Conservation (phyloP, 2,329 filamentous ascomycete genomes). For the Aspergillus sp. region DNA sequence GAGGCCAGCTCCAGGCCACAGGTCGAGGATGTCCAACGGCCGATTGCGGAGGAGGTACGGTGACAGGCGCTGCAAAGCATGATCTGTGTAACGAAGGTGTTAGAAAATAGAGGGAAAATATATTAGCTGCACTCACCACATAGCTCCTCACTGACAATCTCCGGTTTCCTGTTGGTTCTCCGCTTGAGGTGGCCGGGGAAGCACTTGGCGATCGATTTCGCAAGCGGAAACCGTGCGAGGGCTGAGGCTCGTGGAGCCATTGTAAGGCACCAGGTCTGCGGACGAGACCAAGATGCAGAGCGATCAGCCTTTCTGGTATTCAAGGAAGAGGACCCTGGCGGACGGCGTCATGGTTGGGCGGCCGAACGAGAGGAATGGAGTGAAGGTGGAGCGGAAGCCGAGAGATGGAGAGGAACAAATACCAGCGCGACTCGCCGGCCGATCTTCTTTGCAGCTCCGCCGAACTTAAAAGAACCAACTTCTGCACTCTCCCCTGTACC, state of each 20-base stretch:
- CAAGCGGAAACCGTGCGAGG: constrained; percentile 25
- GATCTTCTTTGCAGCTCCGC: background rate
- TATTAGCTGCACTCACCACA: constrained; percentile 31
- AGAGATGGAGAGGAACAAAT: background rate
- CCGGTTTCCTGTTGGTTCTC: constrained; percentile 12
- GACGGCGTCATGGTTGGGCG: background rate
- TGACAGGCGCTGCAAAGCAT: constrained; percentile 69
- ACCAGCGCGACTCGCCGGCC: background rate
- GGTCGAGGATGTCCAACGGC: constrained; percentile 82
- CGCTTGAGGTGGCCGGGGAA: constrained; percentile 12
- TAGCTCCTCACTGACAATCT: constrained; percentile 36
- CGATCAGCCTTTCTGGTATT: background rate
- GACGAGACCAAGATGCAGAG: background rate
- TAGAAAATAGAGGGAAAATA: background rate
- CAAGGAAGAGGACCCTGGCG: background rate
- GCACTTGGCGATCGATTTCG: constrained; percentile 16
- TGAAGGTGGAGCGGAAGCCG: background rate
- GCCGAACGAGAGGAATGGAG: background rate
- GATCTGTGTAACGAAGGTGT: constrained; percentile 49
- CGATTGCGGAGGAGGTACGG: constrained; percentile 67
- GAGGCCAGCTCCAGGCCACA: constrained; percentile 77
- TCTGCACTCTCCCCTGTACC: background rate
- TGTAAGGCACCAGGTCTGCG: background rate
- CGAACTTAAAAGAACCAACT: background rate
- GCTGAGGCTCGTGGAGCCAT: constrained; percentile 23